Evolutionary conservation across 2,329 filamentous ascomycete genomes (phyloP).

Genomic region (Cryphonectria japonica): DNA sequence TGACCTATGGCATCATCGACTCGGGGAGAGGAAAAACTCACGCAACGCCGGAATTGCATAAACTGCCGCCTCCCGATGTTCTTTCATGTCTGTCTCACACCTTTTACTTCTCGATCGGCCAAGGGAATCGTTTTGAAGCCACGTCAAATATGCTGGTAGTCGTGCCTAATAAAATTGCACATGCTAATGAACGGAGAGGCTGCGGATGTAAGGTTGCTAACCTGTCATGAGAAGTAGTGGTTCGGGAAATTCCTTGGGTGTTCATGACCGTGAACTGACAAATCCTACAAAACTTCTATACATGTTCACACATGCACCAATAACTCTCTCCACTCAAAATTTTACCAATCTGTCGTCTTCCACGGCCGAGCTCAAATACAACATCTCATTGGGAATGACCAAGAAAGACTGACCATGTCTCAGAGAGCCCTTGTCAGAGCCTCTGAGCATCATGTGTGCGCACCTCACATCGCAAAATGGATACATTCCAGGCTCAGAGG

Average conservation of each 20-base stretch:
- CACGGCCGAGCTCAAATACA: not conserved
- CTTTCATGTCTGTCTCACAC: not conserved
- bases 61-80: not conserved
- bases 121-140: not conserved
- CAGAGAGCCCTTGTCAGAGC: not conserved
- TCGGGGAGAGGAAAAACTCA: not conserved
- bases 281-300: not conserved
- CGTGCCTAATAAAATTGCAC: not conserved
- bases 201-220: not conserved
- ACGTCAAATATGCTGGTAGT: not conserved
- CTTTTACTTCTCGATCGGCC: not conserved
- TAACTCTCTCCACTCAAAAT: not conserved
- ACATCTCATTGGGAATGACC: not conserved
- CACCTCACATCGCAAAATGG: not conserved
- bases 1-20: conserved; percentile 1
- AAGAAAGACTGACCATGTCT: not conserved
- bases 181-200: not conserved
- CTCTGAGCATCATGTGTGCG: not conserved
- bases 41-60: not conserved
- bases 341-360: not conserved
- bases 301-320: not conserved
- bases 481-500: not conserved
- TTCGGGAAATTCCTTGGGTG: not conserved
- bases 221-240: not conserved
- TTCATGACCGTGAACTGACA: not conserved